phyloP scores from a whole-genome alignment of 805 yeast genomes.

The Candida gorgasii region DNA sequence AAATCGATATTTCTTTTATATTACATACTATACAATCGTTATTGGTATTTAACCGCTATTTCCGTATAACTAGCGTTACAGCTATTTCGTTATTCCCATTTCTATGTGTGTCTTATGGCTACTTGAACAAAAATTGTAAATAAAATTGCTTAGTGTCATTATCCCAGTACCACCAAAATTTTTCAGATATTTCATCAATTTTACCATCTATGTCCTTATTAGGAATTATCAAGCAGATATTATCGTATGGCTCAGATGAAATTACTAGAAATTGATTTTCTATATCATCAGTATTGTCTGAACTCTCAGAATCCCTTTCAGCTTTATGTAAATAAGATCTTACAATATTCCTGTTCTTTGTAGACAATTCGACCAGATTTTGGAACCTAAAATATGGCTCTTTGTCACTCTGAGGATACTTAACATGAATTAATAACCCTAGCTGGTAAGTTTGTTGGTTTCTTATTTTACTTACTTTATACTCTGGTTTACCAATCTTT shows the following conservation, averaged over 20 bases:
- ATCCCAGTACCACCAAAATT: conserved; percentile 76
- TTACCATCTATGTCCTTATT: conserved; percentile 50
- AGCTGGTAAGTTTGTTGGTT: conserved; percentile 56
- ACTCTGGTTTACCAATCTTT: conserved; percentile 75
- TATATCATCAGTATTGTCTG: background rate
- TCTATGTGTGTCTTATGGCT: background rate
- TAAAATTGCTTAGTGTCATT: conserved; percentile 64
- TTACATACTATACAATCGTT: no score
- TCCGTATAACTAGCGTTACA: no score
- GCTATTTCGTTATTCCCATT: no score
- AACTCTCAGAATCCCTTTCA: conserved; percentile 8
- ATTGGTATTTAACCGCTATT: no score
- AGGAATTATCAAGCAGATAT: conserved; percentile 74
- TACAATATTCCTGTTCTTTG: conserved; percentile 39
- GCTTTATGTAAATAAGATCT: conserved; percentile 25
- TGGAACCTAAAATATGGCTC: conserved; percentile 72
- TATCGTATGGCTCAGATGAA: conserved; percentile 90
- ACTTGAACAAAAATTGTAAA: conserved; percentile 52
- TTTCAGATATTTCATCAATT: conserved; percentile 24
- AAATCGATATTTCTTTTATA: no score
- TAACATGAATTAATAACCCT: conserved; percentile 68
- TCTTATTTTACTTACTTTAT: conserved; percentile 65
- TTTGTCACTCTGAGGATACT: conserved; percentile 50
- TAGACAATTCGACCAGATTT: conserved; percentile 66
- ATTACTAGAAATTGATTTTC: conserved; percentile 66